These are phyloP conservation scores for Mycena chlorophos DNA, from an alignment of 768 basidiomycete species.

Conservation along the genomic window DNA sequence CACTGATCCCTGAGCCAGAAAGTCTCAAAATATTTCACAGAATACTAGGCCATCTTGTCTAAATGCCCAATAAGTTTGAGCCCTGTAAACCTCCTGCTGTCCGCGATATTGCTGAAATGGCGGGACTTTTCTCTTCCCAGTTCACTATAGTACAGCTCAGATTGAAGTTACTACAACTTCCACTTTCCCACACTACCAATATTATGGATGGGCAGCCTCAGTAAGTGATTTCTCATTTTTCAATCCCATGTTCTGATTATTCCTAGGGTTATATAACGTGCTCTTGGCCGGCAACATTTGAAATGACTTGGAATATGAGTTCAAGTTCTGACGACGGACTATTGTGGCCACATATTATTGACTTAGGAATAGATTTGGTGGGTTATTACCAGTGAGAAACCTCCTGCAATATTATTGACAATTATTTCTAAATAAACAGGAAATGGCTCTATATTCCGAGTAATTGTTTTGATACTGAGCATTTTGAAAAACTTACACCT, in stretches of 20 bases:
- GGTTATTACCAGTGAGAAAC: too few relatives aligned
- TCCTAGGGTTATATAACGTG: neutral
- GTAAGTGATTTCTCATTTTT: neutral
- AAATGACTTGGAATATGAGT: neutral
- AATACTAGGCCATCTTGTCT: neutral
- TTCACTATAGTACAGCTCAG: neutral
- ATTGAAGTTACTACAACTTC: neutral
- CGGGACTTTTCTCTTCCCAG: neutral
- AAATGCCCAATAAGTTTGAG: neutral
- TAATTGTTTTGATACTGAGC: neutral
- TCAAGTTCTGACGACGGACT: neutral
- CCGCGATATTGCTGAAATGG: neutral
- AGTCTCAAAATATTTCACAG: neutral
- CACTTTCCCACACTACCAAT: neutral
- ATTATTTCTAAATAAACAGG: neutral
- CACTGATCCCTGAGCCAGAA: neutral
- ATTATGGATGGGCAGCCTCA: neutral
- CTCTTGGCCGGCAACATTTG: neutral
- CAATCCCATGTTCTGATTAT: neutral
- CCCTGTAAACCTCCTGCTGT: neutral
- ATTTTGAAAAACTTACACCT: too few relatives aligned
- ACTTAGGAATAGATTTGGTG: neutral
- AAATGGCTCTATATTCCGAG: neutral
- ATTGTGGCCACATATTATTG: neutral
- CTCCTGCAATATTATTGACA: neutral